Conservation (phyloP, 169 alveolate genomes). For the Miamiensis avidus region DNA sequence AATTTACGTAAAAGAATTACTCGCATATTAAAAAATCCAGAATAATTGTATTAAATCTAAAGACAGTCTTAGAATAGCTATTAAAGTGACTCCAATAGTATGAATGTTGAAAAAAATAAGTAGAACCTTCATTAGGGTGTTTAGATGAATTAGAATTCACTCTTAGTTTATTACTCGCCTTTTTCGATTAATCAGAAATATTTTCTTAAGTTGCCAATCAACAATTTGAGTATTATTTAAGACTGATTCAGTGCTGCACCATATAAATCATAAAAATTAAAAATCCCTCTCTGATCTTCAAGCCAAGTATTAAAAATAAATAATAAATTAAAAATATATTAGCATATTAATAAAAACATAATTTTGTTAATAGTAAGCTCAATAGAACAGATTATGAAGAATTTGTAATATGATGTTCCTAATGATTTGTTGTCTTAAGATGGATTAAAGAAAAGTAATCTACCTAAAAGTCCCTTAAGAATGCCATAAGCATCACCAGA, state of each 20-base stretch:
- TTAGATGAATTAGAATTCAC: background rate
- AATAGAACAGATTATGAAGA: too few relatives aligned
- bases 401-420: too few relatives aligned
- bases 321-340: too few relatives aligned
- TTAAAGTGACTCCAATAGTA: background rate
- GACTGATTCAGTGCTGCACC: background rate
- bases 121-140: background rate
- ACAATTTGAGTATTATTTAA: background rate
- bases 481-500: too few relatives aligned
- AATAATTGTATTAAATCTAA: too few relatives aligned
- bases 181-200: background rate
- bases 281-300: background rate
- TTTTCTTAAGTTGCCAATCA: background rate
- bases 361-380: too few relatives aligned
- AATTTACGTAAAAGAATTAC: background rate
- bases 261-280: too few relatives aligned
- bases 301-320: background rate
- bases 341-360: too few relatives aligned
- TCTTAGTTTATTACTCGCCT: background rate
- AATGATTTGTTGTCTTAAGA: too few relatives aligned
- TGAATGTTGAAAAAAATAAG: background rate
- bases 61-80: too few relatives aligned
- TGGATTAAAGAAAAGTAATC: too few relatives aligned
- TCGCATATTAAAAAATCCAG: background rate
- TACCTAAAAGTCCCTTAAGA: too few relatives aligned